A percentile compares a stretch with the other conserved stretches of the same genome.
phyloP scores from a whole-genome alignment of 2,329 filamentous ascomycete species.

The Colletotrichum lentis region DNA sequence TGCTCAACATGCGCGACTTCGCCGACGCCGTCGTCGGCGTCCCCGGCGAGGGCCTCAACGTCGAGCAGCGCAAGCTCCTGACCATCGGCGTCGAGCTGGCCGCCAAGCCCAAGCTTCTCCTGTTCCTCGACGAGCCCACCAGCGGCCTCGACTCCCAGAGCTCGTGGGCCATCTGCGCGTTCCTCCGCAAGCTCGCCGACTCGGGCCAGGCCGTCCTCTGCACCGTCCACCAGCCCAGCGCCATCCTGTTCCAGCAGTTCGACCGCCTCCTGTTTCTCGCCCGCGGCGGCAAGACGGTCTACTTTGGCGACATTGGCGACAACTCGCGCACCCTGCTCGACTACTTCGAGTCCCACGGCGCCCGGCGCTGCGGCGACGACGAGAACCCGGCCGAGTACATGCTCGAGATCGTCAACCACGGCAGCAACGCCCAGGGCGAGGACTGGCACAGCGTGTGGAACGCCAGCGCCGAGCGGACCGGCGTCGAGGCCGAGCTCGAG shows the following conservation, averaged over 20 bases:
- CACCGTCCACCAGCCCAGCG: slow-evolving; percentile 64
- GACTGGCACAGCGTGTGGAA: slow-evolving; percentile 77
- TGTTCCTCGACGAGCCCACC: slow-evolving; percentile 71
- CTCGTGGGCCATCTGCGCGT: slow-evolving; percentile 69
- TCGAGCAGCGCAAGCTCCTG: slow-evolving; percentile 68
- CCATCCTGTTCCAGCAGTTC: slow-evolving; percentile 63
- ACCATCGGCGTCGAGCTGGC: slow-evolving; percentile 69
- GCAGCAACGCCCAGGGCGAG: slow-evolving; percentile 48
- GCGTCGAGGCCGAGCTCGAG: slow-evolving; percentile 68
- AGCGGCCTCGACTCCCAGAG: slow-evolving; percentile 69
- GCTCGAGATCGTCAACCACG: slow-evolving; percentile 62
- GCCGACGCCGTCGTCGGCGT: slow-evolving; percentile 71
- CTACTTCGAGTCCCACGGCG: slow-evolving; percentile 73
- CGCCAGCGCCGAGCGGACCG: slow-evolving; percentile 58
- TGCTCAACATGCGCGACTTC: slow-evolving; percentile 73
- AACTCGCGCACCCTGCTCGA: slow-evolving; percentile 64
- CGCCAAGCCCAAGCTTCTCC: slow-evolving; percentile 64
- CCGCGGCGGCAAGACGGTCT: slow-evolving; percentile 71
- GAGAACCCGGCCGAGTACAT: slow-evolving; percentile 83
- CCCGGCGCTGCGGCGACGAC: slow-evolving; percentile 63
- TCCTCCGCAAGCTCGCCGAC: slow-evolving; percentile 68
- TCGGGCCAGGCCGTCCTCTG: slow-evolving; percentile 63
- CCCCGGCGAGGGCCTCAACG: slow-evolving; percentile 67
- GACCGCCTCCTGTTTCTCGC: slow-evolving; percentile 71
- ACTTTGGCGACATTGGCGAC: slow-evolving; percentile 72